phyloP scores from a whole-genome alignment of 2,329 filamentous ascomycete species.

The Penicillium corylophilum region DNA sequence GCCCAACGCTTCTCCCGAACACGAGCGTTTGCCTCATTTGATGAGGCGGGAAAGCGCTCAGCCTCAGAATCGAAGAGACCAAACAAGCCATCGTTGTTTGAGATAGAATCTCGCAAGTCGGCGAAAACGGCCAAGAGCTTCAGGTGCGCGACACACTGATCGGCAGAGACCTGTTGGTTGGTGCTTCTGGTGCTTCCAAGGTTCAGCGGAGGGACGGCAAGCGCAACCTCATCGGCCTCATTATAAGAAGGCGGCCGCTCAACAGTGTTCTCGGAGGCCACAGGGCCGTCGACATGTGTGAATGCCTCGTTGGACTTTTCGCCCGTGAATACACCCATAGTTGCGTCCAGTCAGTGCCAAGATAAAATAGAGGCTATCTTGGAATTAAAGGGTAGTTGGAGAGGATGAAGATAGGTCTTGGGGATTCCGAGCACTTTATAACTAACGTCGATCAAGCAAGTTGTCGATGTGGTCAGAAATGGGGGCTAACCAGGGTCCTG shows the following conservation, averaged over 20 bases:
- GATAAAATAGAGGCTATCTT: neutral
- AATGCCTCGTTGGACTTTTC: conserved; percentile 10
- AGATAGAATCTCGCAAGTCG: conserved; percentile 64
- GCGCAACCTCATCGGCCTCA: conserved; percentile 8
- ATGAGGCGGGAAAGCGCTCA: conserved; percentile 34
- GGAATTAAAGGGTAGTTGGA: neutral
- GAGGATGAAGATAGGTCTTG: conserved; percentile 1
- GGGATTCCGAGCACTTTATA: neutral
- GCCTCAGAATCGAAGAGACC: conserved; percentile 56
- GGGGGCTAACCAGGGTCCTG: neutral
- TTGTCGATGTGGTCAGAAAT: neutral
- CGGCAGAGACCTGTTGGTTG: conserved; percentile 34
- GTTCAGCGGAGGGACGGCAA: conserved; percentile 26
- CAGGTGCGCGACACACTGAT: conserved; percentile 69
- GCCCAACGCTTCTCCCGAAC: conserved; percentile 71
- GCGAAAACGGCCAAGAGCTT: conserved; percentile 70
- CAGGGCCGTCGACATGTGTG: neutral
- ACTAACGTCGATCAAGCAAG: neutral
- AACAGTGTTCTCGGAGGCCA: neutral
- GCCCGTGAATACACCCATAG: conserved; percentile 14
- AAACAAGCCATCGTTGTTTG: conserved; percentile 66
- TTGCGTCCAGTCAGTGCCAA: neutral
- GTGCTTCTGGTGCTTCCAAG: conserved; percentile 14
- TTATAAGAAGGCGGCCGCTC: conserved; percentile 30
- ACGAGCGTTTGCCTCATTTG: conserved; percentile 48